Evolutionary conservation across 768 basidiomycete genomes (phyloP).

Genomic region (Trametes maxima): DNA sequence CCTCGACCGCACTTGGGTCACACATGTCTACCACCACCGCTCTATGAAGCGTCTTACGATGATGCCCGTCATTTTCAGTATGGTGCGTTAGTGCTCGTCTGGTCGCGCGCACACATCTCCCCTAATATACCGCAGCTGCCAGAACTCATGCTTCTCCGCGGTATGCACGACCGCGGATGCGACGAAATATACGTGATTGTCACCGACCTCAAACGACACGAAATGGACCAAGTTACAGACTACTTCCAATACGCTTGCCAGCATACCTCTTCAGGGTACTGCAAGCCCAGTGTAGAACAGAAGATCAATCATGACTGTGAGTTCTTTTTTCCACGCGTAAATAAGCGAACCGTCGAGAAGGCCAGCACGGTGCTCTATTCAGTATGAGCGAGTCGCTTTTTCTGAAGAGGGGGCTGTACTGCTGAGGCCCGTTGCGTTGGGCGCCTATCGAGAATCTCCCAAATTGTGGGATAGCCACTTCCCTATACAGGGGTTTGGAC

Average conservation of each 20-base stretch:
- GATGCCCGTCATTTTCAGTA: constrained; percentile 82
- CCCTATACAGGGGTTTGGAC: too few species aligned
- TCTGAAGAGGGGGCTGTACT: not conserved
- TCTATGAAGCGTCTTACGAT: constrained; percentile 74
- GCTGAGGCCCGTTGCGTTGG: not conserved
- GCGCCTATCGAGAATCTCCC: too few species aligned
- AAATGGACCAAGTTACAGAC: constrained; percentile 80
- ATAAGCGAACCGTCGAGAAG: too few species aligned
- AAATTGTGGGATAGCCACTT: too few species aligned
- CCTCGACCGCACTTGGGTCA: constrained; percentile 81
- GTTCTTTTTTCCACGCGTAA: constrained; percentile 27
- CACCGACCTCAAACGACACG: constrained; percentile 75
- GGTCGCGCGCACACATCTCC: not conserved
- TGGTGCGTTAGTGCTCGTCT: constrained; percentile 47
- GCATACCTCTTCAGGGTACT: constrained; percentile 59
- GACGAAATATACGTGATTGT: constrained; percentile 81
- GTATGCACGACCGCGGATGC: constrained; percentile 80
- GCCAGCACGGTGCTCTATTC: too few species aligned
- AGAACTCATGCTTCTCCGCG: constrained; percentile 76
- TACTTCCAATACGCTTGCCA: constrained; percentile 78
- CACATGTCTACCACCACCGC: constrained; percentile 77
- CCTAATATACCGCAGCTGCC: constrained; percentile 52
- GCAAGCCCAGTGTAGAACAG: constrained; percentile 67
- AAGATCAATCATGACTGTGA: constrained; percentile 73
- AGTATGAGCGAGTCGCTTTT: not conserved